phyloP scores from a whole-genome alignment of 805 yeast species.

The Lipomyces starkeyi region DNA sequence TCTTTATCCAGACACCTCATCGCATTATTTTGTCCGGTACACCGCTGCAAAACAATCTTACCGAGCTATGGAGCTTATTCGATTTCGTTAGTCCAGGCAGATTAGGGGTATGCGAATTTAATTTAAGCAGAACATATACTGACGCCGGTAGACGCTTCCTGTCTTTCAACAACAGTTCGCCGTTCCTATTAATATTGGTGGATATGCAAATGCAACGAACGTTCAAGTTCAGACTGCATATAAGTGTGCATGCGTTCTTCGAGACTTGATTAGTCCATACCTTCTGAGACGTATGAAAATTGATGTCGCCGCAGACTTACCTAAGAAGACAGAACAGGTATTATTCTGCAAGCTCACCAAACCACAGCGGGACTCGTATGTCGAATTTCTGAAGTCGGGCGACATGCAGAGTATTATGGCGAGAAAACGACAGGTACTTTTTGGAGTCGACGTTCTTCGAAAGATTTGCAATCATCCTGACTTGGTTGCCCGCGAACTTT shows the following conservation, averaged over 20 bases:
- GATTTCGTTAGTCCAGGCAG: constrained; percentile 96
- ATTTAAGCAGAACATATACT: background rate
- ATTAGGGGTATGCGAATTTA: constrained; percentile 56
- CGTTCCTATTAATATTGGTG: constrained; percentile 93
- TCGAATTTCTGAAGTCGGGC: constrained; percentile 73
- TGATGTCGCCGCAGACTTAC: constrained; percentile 94
- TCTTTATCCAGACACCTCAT: constrained; percentile 60
- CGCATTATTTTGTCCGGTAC: constrained; percentile 92
- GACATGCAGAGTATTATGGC: constrained; percentile 73
- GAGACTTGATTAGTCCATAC: constrained; percentile 90
- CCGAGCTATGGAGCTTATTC: constrained; percentile 92
- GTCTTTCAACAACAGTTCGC: constrained; percentile 93
- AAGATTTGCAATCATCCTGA: constrained; percentile 98
- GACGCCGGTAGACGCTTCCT: constrained; percentile 65
- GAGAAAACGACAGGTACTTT: constrained; percentile 81
- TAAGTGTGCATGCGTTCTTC: constrained; percentile 88
- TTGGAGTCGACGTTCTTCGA: constrained; percentile 87
- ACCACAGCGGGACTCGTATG: constrained; percentile 74
- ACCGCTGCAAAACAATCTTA: constrained; percentile 91
- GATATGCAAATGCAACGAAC: constrained; percentile 96
- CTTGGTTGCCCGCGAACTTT: constrained; percentile 57
- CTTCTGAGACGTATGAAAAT: constrained; percentile 82
- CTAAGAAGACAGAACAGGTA: constrained; percentile 92
- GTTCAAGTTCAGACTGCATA: constrained; percentile 96
- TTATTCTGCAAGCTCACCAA: constrained; percentile 85